Conservation (phyloP, 2,329 filamentous ascomycete genomes). For the Allantophomopsis cytisporea region DNA sequence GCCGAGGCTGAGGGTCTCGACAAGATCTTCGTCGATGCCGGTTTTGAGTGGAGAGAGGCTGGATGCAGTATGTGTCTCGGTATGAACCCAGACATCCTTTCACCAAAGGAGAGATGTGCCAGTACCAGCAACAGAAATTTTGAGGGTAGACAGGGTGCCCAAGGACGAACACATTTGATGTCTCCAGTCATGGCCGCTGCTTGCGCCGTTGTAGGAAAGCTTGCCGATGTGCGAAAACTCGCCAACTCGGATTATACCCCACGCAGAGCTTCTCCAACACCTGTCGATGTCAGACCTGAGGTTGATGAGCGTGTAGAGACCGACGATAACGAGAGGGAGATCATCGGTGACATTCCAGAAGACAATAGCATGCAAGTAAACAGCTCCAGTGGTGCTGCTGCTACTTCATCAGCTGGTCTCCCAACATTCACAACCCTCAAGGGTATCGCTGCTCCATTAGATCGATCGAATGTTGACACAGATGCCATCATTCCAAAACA, state of each 20-base stretch:
- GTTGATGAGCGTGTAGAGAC: slow-evolving; percentile 20
- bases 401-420: slow-evolving; percentile 47
- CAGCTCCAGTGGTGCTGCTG: slow-evolving; percentile 32
- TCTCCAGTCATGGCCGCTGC: slow-evolving; percentile 95
- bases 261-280: slow-evolving; percentile 10
- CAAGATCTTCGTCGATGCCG: slow-evolving; percentile 81
- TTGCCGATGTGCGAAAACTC: slow-evolving; percentile 80
- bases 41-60: slow-evolving; percentile 96
- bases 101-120: slow-evolving; percentile 84
- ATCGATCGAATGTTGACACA: slow-evolving; percentile 89
- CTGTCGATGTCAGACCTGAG: slow-evolving; percentile 6
- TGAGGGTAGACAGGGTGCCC: slow-evolving; percentile 87
- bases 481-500: slow-evolving; percentile 99
- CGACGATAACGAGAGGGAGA: slow-evolving; percentile 37
- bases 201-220: slow-evolving; percentile 77
- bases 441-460: slow-evolving; percentile 78
- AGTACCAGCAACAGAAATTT: slow-evolving; percentile 97
- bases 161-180: slow-evolving; percentile 87
- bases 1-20: slow-evolving; percentile 88
- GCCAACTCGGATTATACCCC: slow-evolving; percentile 36
- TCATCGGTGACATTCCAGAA: slow-evolving; percentile 42
- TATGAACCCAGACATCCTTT: slow-evolving; percentile 97
- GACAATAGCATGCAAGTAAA: slow-evolving; percentile 55
- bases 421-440: slow-evolving; percentile 74
- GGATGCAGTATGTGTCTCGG: slow-evolving; percentile 98